These are phyloP conservation scores for Proliferodiscus dingleyae DNA, from an alignment of 2,329 filamentous ascomycete genomes.

Conservation along the genomic window DNA sequence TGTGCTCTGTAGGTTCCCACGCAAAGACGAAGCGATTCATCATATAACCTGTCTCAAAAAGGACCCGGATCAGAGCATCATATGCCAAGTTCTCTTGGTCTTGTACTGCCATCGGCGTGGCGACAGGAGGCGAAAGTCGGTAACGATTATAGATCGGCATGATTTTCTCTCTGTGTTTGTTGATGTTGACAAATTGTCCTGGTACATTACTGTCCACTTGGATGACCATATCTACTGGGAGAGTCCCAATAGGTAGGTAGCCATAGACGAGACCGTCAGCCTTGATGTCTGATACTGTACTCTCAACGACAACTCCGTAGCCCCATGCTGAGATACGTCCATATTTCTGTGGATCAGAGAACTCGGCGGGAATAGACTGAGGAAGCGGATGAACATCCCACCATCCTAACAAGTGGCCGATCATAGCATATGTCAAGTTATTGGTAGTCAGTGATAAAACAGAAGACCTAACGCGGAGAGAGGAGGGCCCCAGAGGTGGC, in stretches of 20 bases:
- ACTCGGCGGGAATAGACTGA: slow-evolving; percentile 16
- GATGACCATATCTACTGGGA: slow-evolving; percentile 23
- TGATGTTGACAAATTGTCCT: slow-evolving; percentile 17
- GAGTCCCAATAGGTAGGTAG: slow-evolving; percentile 25
- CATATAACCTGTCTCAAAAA: slow-evolving; percentile 21
- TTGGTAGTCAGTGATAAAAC: slow-evolving; percentile 26
- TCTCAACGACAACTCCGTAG: slow-evolving; percentile 22
- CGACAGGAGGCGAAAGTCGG: too few species aligned
- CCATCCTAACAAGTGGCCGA: slow-evolving; percentile 22
- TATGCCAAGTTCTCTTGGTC: slow-evolving; percentile 16
- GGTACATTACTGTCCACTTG: slow-evolving; percentile 10
- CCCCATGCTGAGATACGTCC: slow-evolving; percentile 28
- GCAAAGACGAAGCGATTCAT: slow-evolving; percentile 25
- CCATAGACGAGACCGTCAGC: slow-evolving; percentile 19
- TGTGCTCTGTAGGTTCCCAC: slow-evolving; percentile 15
- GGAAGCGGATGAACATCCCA: slow-evolving; percentile 27
- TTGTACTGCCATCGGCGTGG: neutral
- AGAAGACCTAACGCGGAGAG: slow-evolving; percentile 19
- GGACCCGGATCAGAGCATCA: slow-evolving; percentile 17
- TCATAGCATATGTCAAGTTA: slow-evolving; percentile 22
- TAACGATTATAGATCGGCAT: slow-evolving; percentile 25
- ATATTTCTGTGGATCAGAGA: slow-evolving; percentile 19
- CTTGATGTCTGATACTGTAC: slow-evolving; percentile 14
- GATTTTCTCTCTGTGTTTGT: slow-evolving; percentile 18
- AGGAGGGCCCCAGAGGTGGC: slow-evolving; percentile 14